Evolutionary conservation across 148 eudicot species (phyloP), one percentile per base, ranked within the genome.

Genomic region (Nepenthes mirabilis): DNA sequence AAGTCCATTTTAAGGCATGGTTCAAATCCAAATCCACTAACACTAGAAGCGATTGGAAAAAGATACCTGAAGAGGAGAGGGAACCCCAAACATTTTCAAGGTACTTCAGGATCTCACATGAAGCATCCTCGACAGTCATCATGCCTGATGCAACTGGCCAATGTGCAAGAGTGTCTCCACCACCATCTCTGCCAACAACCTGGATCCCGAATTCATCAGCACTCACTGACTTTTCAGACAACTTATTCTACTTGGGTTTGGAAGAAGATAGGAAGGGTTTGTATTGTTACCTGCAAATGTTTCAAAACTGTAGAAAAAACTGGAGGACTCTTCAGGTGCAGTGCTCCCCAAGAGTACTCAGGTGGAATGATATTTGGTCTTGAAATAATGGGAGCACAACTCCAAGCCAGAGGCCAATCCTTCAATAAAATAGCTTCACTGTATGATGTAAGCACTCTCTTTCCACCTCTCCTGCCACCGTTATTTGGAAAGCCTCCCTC

Each of bases 401-500:
- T 85, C 98, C 98, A 93, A 55, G 95, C 99, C 69, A 88, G 80
- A 58, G 99, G 85, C 99, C 99, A 93, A 72, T 93, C 99, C 71
- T 86, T 86, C 69, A 86, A 71, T 55, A 93, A 54, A 60, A 93
- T 84, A 68, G 91, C 89, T 68, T 89, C 91, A 76, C 70, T 72
- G 36, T 88, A 93, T 37, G 99, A 86, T 69, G 87, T 75, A 37
- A 93, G 86, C 68, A 93, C 96, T 70, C 91, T 82, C 61, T 83
- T 89, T 73, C 85, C 86, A 69, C 95, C 90, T 74, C 81, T 80
- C 77, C 74, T 86, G 60, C 96, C 95, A 57, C 87, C 87, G 61
- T 79, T 66, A 71, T 84, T 80, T 58, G 99, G 99, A 72, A 93
- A 89, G 47, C 99, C 99, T 73, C 79, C 86, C 67, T 86, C 91